Evolutionary conservation across 495 filamentous ascomycete species (phyloP).

Genomic region (Penicillium salamii): DNA sequence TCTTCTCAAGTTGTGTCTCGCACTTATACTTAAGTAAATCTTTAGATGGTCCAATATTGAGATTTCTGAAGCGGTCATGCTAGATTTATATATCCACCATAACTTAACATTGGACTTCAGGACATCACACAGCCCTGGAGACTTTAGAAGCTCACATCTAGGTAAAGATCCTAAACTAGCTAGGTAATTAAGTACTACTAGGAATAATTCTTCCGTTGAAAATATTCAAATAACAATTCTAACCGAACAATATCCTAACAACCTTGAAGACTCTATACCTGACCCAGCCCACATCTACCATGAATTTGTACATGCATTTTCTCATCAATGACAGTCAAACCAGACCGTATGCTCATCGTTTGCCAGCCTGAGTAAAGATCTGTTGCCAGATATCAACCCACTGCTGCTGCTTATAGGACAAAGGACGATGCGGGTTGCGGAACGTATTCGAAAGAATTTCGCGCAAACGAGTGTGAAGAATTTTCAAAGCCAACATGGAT

Average conservation of each 20-base stretch:
- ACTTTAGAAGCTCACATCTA: too few species aligned
- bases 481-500: conserved; percentile 79
- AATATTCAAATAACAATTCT: background rate
- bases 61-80: too few species aligned
- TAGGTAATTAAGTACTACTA: too few species aligned
- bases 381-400: conserved; percentile 71
- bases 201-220: too few species aligned
- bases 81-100: too few species aligned
- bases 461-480: conserved; percentile 62
- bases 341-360: conserved; percentile 12
- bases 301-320: conserved; percentile 11
- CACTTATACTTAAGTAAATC: too few species aligned
- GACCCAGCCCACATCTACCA: conserved; percentile 2
- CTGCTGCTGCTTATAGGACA: conserved; percentile 64
- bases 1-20: too few species aligned
- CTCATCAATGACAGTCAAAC: conserved; percentile 4
- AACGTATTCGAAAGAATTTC: conserved; percentile 71
- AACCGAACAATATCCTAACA: conserved; percentile 1
- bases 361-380: conserved; percentile 37
- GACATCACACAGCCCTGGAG: too few species aligned
- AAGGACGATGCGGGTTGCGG: conserved; percentile 63
- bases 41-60: too few species aligned
- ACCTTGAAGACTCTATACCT: conserved; percentile 3
- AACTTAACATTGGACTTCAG: too few species aligned
- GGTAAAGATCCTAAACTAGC: too few species aligned